Evolutionary conservation across 2,329 filamentous ascomycete species (phyloP).

Genomic region (Aspergillus sp.): DNA sequence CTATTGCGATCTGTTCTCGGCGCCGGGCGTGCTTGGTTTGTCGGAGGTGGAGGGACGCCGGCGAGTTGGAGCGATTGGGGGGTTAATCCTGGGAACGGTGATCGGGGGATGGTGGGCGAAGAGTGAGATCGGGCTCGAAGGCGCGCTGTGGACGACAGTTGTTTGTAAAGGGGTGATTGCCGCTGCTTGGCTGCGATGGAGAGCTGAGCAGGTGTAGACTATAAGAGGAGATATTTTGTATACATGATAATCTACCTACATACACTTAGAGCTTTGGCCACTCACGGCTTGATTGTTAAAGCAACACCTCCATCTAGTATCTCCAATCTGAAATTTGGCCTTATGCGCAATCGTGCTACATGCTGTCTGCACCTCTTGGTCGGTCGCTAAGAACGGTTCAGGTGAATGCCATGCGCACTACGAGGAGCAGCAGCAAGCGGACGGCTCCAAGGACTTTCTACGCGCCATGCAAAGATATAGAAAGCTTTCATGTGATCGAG

Average conservation of each 20-base stretch:
- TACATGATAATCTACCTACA: too few species aligned
- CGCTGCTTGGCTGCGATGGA: conserved; percentile 61
- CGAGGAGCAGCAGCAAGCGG: not conserved
- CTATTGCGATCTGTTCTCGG: conserved; percentile 77
- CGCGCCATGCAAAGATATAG: not conserved
- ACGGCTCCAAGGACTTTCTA: not conserved
- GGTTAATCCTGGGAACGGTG: conserved; percentile 55
- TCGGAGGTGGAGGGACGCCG: conserved; percentile 52
- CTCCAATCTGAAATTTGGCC: too few species aligned
- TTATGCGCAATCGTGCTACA: too few species aligned
- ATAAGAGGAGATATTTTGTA: too few species aligned
- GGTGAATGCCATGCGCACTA: too few species aligned
- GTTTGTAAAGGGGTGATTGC: conserved; percentile 58
- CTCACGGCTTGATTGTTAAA: too few species aligned
- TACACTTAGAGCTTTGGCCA: too few species aligned
- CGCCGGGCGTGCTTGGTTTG: conserved; percentile 51
- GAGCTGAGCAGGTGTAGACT: not conserved
- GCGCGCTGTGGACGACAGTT: conserved; percentile 61
- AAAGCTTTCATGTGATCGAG: not conserved
- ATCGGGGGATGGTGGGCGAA: conserved; percentile 56
- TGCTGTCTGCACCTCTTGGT: too few species aligned
- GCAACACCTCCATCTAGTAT: too few species aligned
- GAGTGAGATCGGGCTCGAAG: conserved; percentile 51
- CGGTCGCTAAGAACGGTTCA: too few species aligned
- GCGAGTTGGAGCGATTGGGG: conserved; percentile 50